Conservation (phyloP, 495 filamentous ascomycete species). For the Annulohypoxylon bovei region DNA sequence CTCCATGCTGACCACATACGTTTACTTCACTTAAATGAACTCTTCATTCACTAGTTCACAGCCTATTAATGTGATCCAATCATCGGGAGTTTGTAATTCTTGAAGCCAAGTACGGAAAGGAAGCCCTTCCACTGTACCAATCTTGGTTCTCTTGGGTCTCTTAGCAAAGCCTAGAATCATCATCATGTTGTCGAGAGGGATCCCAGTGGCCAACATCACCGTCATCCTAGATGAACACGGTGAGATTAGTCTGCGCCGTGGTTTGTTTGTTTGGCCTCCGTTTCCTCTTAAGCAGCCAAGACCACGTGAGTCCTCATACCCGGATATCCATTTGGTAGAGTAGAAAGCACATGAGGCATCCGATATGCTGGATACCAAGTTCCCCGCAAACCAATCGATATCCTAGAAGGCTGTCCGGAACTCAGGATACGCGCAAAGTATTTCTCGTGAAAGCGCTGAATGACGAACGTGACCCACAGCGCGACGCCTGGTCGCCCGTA, state of each 20-base stretch:
- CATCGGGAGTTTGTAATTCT: slow-evolving; percentile 27
- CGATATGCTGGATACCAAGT: slow-evolving; percentile 25
- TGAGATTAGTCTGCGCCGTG: not conserved
- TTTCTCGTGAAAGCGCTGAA: slow-evolving; percentile 42
- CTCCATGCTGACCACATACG: slow-evolving; percentile 32
- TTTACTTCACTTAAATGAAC: slow-evolving; percentile 39
- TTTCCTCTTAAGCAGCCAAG: not conserved
- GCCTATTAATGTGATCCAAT: slow-evolving; percentile 32
- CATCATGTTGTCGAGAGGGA: slow-evolving; percentile 11
- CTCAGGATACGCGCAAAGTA: slow-evolving; percentile 30
- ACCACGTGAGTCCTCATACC: slow-evolving; percentile 18
- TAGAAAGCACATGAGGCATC: slow-evolving; percentile 10
- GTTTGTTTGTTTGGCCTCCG: not conserved
- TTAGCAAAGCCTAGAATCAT: slow-evolving; percentile 7
- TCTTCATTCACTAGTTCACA: slow-evolving; percentile 23
- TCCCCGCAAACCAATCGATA: slow-evolving; percentile 30
- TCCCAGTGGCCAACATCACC: slow-evolving; percentile 17
- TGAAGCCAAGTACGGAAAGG: slow-evolving; percentile 17
- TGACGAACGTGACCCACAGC: slow-evolving; percentile 41
- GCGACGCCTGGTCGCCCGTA: slow-evolving; percentile 38
- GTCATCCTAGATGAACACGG: not conserved
- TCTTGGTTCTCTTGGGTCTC: slow-evolving; percentile 13
- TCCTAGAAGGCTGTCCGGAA: slow-evolving; percentile 11
- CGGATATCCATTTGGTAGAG: not conserved
- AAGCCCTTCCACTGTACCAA: slow-evolving; percentile 12